A percentile compares a stretch with the other conserved stretches of the same genome.
phyloP scores from a whole-genome alignment of 2,329 filamentous ascomycete species.

The Sporothrix brasiliensis region DNA sequence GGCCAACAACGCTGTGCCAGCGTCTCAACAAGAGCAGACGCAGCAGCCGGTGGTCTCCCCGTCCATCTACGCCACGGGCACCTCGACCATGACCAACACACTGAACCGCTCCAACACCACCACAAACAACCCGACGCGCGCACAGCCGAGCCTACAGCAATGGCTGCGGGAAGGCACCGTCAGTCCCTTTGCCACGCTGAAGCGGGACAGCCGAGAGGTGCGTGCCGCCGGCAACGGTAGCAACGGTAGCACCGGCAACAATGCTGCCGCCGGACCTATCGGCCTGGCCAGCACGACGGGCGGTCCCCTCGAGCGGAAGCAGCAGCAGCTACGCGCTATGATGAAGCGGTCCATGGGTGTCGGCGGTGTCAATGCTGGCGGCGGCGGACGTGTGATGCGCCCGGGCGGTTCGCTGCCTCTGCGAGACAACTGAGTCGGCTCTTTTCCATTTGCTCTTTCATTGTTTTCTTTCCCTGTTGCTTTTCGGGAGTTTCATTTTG shows the following conservation, averaged over 20 bases:
- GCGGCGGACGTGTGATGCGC: conserved; percentile 31
- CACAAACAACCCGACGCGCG: conserved; percentile 31
- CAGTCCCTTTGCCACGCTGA: conserved; percentile 44
- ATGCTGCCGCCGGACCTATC: neutral
- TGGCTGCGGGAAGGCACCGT: conserved; percentile 44
- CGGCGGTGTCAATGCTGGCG: conserved; percentile 35
- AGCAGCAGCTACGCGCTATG: conserved; percentile 32
- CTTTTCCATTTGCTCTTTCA: neutral
- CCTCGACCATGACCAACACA: conserved; percentile 18
- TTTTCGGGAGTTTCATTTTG: neutral
- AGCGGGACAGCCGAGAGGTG: conserved; percentile 29
- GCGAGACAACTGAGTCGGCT: neutral
- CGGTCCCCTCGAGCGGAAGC: conserved; percentile 23
- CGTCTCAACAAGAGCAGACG: neutral
- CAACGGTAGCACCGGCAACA: neutral
- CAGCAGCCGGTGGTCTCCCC: conserved; percentile 19
- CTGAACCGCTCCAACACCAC: conserved; percentile 29
- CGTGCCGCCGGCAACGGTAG: neutral
- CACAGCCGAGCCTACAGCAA: conserved; percentile 40
- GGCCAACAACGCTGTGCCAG: neutral
- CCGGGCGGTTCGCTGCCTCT: conserved; percentile 32
- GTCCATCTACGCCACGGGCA: conserved; percentile 30
- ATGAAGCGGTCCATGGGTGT: conserved; percentile 32
- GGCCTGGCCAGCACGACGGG: neutral
- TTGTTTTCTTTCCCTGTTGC: neutral